Base-by-base conservation (phyloP, 2,329 filamentous ascomycete genomes). In the Colletotrichum sp. region DNA sequence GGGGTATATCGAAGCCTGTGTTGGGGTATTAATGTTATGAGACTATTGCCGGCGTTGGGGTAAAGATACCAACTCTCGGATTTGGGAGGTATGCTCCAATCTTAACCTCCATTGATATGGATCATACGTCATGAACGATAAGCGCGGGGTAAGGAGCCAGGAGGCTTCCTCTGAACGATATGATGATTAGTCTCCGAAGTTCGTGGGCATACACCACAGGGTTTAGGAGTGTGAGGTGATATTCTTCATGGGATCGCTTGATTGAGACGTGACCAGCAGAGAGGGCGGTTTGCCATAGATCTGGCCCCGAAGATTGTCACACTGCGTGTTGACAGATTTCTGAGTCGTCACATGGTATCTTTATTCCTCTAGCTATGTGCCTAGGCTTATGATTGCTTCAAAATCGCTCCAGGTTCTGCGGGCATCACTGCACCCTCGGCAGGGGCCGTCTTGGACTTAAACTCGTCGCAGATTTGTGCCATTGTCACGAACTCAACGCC, bases 391-490 rank as follows among this genome's bases (percentile, higher is more conserved):
- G 8, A 49, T 78, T 88, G 85, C 79, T 88, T 87, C 72, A 92
- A 79, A 26, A 92, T 89, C 60, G 89, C 89, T 3, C 90, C 90
- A 0, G 84, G 81, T 7, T 86, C 83, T 8, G 91, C 90, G 0
- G 92, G 92, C 89, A 94, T 88, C 79, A 92, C 80, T 2, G 92
- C 92, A 0, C 91, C 92, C 69, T 86, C 83, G 0, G 91, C 88
- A 0, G 91, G 88, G 5, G 83, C 83, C 75, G 92, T 93, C 83
- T 90, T 93, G 74, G 86, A 88, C 86, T 95, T 95, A 83, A 95
- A 95, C 49, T 95, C 91, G 80, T 95, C 93, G 34, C 88, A 91
- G 85, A 95, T 94, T 81, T 94, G 88, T 80, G 91, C 92, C 88
- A 95, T 94, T 0, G 92, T 93, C 0, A 93, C 90, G 88, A 91